Conservation (phyloP, 2,329 filamentous ascomycete species). For the Pleoardoris graminearum region DNA sequence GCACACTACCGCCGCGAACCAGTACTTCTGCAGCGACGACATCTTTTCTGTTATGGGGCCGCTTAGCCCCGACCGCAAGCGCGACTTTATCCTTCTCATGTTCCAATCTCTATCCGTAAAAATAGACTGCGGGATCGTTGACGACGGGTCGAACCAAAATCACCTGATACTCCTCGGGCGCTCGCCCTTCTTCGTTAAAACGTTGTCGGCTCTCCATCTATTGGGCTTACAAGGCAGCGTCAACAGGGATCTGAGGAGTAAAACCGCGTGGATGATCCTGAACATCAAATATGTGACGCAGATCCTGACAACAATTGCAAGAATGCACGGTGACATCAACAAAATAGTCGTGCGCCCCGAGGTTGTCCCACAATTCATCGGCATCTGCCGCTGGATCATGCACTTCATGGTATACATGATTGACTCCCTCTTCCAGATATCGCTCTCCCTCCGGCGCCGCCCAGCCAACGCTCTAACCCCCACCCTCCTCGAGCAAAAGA, state of each 20-base stretch:
- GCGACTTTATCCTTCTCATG: slow-evolving; percentile 65
- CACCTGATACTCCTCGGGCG: slow-evolving; percentile 43
- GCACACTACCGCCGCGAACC: slow-evolving; percentile 48
- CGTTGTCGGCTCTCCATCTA: slow-evolving; percentile 76
- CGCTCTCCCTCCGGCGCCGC: slow-evolving; percentile 23
- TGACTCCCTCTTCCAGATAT: slow-evolving; percentile 52
- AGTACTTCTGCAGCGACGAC: slow-evolving; percentile 55
- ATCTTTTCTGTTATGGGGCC: slow-evolving; percentile 48
- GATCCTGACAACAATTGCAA: slow-evolving; percentile 62
- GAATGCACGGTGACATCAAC: slow-evolving; percentile 55
- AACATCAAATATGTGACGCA: slow-evolving; percentile 71
- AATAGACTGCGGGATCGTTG: slow-evolving; percentile 80
- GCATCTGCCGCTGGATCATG: slow-evolving; percentile 77
- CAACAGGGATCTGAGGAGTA: slow-evolving; percentile 66
- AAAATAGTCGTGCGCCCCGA: slow-evolving; percentile 42
- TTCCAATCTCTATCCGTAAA: slow-evolving; percentile 55
- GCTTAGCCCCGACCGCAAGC: slow-evolving; percentile 32
- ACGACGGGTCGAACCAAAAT: slow-evolving; percentile 56
- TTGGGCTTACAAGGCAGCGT: slow-evolving; percentile 59
- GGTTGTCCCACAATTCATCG: slow-evolving; percentile 52
- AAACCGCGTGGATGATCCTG: slow-evolving; percentile 73
- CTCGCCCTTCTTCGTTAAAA: slow-evolving; percentile 74
- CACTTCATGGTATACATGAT: slow-evolving; percentile 64
- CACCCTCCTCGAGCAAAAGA: slow-evolving; percentile 28
- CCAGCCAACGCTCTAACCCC: slow-evolving; percentile 49